Percentiles rank a stretch among this genome's conserved stretches.
Conservation (phyloP, 2,329 filamentous ascomycete genomes). For the Blastomyces silverae region DNA sequence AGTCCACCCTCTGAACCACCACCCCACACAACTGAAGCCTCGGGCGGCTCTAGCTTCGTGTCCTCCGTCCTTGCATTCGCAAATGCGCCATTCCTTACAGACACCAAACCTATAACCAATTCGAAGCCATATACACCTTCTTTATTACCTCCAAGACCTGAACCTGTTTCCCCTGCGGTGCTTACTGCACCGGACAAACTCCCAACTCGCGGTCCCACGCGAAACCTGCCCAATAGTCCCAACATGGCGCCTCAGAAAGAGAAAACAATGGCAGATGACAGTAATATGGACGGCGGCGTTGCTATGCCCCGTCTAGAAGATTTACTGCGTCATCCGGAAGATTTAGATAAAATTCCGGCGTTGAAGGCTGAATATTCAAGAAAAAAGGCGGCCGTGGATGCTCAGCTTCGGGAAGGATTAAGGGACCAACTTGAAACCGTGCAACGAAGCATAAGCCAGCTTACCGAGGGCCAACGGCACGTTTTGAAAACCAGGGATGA, state of each 20-base stretch:
- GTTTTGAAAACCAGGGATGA: slow-evolving; percentile 94
- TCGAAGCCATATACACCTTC: background rate
- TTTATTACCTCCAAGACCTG: slow-evolving; percentile 10
- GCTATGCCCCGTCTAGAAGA: slow-evolving; percentile 75
- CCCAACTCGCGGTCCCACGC: background rate
- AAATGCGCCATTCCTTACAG: slow-evolving; percentile 8
- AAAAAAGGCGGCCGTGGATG: slow-evolving; percentile 88
- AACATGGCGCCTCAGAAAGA: slow-evolving; percentile 10
- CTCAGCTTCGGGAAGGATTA: slow-evolving; percentile 78
- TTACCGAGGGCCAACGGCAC: slow-evolving; percentile 83
- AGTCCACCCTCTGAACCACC: background rate
- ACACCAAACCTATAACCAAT: slow-evolving; percentile 4
- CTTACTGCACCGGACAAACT: background rate
- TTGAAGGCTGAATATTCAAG: slow-evolving; percentile 89
- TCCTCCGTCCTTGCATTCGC: slow-evolving; percentile 10
- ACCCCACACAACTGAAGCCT: background rate
- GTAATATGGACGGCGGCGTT: slow-evolving; percentile 51
- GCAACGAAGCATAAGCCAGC: slow-evolving; percentile 82
- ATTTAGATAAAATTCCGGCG: slow-evolving; percentile 88
- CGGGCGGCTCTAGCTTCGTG: background rate
- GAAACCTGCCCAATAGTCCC: background rate
- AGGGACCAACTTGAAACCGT: slow-evolving; percentile 91
- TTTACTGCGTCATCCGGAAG: slow-evolving; percentile 88
- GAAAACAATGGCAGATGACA: slow-evolving; percentile 32
- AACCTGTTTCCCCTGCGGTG: background rate